Base-by-base conservation (phyloP, 805 yeast species). In the Sugiyamaella mastotermitis region DNA sequence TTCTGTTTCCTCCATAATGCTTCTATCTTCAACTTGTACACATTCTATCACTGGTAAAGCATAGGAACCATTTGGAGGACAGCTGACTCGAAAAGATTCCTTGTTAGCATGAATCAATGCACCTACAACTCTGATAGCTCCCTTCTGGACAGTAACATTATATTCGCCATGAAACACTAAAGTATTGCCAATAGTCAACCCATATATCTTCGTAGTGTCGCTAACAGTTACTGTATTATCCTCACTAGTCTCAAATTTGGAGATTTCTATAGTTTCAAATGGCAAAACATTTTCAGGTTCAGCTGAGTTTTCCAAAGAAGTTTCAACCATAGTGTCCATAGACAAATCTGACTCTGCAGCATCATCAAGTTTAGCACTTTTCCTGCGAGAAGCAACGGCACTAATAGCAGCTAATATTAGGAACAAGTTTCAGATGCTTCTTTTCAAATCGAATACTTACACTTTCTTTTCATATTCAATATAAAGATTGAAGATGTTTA, bases 141-240 rank as follows among this genome's bases (percentile, higher is more conserved):
- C 66, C 28, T 47, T 45, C 11, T 50, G 37, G 1, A 62, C 60
- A 2, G 37, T 37, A 20, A 62, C 27, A 2, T 29, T 27, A 42
- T 45, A 61, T 40, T 51, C 51, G 8, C 66, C 66, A 3, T 43
- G 37, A 9, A 58, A 44, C 3, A 47, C 55, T 11, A 58, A 33
- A 6, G 45, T 44, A 38, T 51, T 40, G n/a, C 47, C 46, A 8
- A 18, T 28, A 20, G 15, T 16, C 31, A 45, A 14, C 5, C 46
- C 49, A 21, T 26, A 42, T 3, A 33, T 10, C 10, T 22, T 10
- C 7, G 9, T 22, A 22, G 9, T 10, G 24, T 7, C 10, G 9
- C 9, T 22, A 7, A 22, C 9, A 7, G 7, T 22, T 7, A 22
- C 24, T 7, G 24, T 22, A 10, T 22, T 22, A 10, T 22, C n/a